Conservation (phyloP, 2,329 filamentous ascomycete genomes). For the Pezicula carpinea region DNA sequence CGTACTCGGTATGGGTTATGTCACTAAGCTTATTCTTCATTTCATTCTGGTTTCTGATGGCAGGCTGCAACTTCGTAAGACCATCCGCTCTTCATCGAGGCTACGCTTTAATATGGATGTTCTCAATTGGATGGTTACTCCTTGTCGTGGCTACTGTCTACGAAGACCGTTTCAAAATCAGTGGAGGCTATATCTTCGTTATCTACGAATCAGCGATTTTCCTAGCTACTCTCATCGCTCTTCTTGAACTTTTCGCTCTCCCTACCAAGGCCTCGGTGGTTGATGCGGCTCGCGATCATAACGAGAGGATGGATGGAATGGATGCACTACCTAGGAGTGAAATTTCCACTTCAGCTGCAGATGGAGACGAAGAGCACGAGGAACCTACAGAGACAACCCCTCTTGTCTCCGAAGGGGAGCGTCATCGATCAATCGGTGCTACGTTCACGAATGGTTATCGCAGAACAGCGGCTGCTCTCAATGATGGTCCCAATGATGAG, state of each 20-base stretch:
- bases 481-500: conserved; percentile 23
- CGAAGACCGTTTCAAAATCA: conserved; percentile 69
- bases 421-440: conserved; percentile 44
- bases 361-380: conserved; percentile 23
- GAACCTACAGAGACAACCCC: conserved; percentile 50
- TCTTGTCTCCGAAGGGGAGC: conserved; percentile 40
- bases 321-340: conserved; percentile 28
- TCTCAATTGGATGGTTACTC: conserved; percentile 65
- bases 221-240: conserved; percentile 66
- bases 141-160: conserved; percentile 70
- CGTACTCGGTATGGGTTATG: conserved; percentile 86
- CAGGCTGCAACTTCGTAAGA: conserved; percentile 71
- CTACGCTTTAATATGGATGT: conserved; percentile 82
- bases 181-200: conserved; percentile 74
- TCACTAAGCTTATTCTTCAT: conserved; percentile 77
- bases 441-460: conserved; percentile 52
- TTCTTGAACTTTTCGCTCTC: conserved; percentile 76
- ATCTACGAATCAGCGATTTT: conserved; percentile 76
- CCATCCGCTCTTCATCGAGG: conserved; percentile 82
- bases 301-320: conserved; percentile 37
- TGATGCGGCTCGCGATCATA: conserved; percentile 47
- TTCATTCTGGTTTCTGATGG: conserved; percentile 76
- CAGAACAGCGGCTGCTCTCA: conserved; percentile 17
- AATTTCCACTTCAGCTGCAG: conserved; percentile 33
- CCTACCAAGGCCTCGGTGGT: conserved; percentile 68